A percentile compares a stretch with the other conserved stretches of the same genome.
Conservation (phyloP, 2,329 filamentous ascomycete genomes). For the Leptoxyphium fumago region DNA sequence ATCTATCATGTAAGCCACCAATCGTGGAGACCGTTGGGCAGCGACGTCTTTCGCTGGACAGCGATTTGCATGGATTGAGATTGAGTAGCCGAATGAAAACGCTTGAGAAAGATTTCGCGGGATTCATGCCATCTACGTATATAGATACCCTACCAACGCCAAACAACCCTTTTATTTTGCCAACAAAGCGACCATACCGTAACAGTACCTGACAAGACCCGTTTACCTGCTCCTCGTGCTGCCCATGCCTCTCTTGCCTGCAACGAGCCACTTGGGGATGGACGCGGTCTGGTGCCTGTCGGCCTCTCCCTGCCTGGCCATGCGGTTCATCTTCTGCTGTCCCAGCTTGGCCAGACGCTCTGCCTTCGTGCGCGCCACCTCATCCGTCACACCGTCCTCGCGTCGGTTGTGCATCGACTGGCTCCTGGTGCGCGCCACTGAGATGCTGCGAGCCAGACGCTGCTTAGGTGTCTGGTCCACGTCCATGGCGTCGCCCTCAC, state of each 20-base stretch:
- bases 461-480: conserved; percentile 27
- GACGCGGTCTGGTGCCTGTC: conserved; percentile 77
- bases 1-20: no score
- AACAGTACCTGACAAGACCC: background rate
- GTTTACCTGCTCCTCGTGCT: conserved; percentile 51
- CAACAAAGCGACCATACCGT: background rate
- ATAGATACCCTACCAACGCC: background rate
- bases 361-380: conserved; percentile 55
- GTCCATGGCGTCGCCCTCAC: conserved; percentile 63
- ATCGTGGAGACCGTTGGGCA: no score
- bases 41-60: no score
- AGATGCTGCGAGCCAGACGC: conserved; percentile 36
- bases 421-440: conserved; percentile 53
- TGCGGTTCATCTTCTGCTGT: conserved; percentile 98
- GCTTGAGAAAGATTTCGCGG: background rate
- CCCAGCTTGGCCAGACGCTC: conserved; percentile 76
- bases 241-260: conserved; percentile 87
- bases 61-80: no score
- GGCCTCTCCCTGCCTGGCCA: conserved; percentile 91
- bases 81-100: background rate
- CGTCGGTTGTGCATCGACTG: conserved; percentile 52
- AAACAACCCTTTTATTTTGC: background rate
- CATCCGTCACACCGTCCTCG: conserved; percentile 62
- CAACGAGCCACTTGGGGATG: conserved; percentile 79
- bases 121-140: no score